These are phyloP conservation scores for Coniella lustricola DNA, from an alignment of 2,329 filamentous ascomycete species.

Conservation along the genomic window DNA sequence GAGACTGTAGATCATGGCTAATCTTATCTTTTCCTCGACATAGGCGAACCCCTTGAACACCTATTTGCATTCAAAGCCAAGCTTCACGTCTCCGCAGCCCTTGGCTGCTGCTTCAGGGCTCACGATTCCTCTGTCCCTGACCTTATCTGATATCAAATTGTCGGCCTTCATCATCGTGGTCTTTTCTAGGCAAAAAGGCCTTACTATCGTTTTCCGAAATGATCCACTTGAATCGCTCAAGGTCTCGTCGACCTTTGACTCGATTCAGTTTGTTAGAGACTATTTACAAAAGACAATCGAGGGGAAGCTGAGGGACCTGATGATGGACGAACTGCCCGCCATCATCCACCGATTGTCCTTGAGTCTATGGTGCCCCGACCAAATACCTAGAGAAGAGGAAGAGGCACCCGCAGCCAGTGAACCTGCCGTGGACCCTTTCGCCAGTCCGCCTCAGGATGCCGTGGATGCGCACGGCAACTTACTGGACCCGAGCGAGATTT, in stretches of 20 bases:
- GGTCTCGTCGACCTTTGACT: constrained; percentile 97
- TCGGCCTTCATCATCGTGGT: constrained; percentile 97
- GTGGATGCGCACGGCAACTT: constrained; percentile 75
- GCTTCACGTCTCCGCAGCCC: constrained; percentile 87
- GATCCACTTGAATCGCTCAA: constrained; percentile 96
- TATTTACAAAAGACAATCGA: constrained; percentile 96
- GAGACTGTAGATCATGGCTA: constrained; percentile 36
- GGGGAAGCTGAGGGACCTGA: constrained; percentile 79
- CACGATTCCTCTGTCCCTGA: constrained; percentile 97
- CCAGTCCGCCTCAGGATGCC: constrained; percentile 72
- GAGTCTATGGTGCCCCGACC: constrained; percentile 83
- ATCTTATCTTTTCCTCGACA: constrained; percentile 42
- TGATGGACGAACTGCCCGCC: constrained; percentile 96
- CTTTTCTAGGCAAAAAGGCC: constrained; percentile 93
- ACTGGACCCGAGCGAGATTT: constrained; percentile 67
- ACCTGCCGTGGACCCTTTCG: constrained; percentile 68
- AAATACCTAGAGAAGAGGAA: constrained; percentile 60
- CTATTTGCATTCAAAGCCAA: constrained; percentile 83
- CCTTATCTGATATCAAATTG: constrained; percentile 87
- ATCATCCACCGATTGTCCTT: constrained; percentile 92
- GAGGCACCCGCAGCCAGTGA: constrained; percentile 47
- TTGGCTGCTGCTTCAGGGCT: constrained; percentile 84
- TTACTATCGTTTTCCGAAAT: constrained; percentile 96
- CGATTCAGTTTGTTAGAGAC: constrained; percentile 95
- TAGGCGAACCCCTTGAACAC: constrained; percentile 94